These are phyloP conservation scores for Mortierella sp. DNA, from an alignment of 371 early-diverging fungal species.

Conservation along the genomic window DNA sequence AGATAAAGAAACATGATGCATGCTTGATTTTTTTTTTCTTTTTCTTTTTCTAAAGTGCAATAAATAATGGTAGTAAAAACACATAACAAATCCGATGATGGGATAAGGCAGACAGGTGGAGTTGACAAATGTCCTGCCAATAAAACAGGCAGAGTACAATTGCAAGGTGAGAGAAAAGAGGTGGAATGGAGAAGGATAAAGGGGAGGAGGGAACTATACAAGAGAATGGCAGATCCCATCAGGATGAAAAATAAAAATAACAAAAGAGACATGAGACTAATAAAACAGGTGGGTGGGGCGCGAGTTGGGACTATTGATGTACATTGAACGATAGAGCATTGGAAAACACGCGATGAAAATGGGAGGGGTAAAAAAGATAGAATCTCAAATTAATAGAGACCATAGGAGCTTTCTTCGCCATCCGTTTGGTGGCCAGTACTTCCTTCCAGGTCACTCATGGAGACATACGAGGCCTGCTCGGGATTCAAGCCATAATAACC, in stretches of 20 bases:
- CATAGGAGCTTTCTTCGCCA: conserved; percentile 54
- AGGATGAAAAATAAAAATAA: conserved; percentile 8
- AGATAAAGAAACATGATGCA: conserved; percentile 4
- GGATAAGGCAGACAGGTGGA: not conserved
- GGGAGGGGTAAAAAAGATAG: not conserved
- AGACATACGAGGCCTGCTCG: conserved; percentile 60
- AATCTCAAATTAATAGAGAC: conserved; percentile 31
- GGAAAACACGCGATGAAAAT: conserved; percentile 7
- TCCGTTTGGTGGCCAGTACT: conserved; percentile 54
- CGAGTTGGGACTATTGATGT: not conserved
- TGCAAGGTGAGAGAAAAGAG: not conserved
- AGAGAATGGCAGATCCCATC: conserved; percentile 2
- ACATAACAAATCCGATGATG: conserved; percentile 14
- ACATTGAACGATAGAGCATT: conserved; percentile 9
- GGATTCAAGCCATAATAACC: conserved; percentile 55
- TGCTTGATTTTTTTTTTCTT: conserved; percentile 9
- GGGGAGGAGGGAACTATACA: conserved; percentile 13
- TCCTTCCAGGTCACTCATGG: conserved; percentile 56
- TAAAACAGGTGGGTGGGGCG: conserved; percentile 1
- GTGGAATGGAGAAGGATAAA: not conserved
- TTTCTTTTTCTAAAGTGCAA: conserved; percentile 5
- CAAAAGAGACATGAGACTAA: not conserved
- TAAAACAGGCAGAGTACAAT: not conserved
- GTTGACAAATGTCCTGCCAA: not conserved
- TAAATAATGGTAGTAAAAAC: conserved; percentile 3